Conservation (phyloP, 148 eudicot species). For the Amaranthus cruentus region DNA sequence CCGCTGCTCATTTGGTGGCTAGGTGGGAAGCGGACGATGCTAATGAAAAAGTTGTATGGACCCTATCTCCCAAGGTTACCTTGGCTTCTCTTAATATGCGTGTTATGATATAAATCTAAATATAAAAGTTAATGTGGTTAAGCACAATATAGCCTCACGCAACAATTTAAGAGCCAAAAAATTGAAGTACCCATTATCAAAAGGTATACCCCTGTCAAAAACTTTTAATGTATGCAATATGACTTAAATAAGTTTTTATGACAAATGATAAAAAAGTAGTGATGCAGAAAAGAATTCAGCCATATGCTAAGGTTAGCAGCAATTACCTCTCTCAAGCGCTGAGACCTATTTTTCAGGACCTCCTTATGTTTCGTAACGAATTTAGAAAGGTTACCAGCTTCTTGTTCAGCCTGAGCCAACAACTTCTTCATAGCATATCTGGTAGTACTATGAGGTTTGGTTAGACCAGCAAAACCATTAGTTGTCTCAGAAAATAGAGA, state of each 20-base stretch:
- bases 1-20: no score
- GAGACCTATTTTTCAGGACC: slow-evolving; percentile 52
- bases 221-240: neutral
- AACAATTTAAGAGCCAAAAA: neutral
- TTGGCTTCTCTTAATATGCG: no score
- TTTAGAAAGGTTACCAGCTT: slow-evolving; percentile 38
- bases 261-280: neutral
- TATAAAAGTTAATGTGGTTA: neutral
- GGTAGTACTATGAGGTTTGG: slow-evolving; percentile 76
- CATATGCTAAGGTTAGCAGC: neutral
- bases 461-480: slow-evolving; percentile 65
- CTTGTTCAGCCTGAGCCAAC: slow-evolving; percentile 61
- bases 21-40: no score
- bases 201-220: neutral
- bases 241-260: no score
- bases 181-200: neutral
- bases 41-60: no score
- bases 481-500: slow-evolving; percentile 53
- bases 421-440: slow-evolving; percentile 79
- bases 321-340: slow-evolving; percentile 67
- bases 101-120: neutral
- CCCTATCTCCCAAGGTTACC: no score
- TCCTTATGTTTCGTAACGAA: slow-evolving; percentile 50
- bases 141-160: neutral
- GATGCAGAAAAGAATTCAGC: neutral